Percentiles rank a stretch among this genome's conserved stretches.
Conservation (phyloP, 2,329 filamentous ascomycete genomes). For the Sclerotinia sclerotiorum region DNA sequence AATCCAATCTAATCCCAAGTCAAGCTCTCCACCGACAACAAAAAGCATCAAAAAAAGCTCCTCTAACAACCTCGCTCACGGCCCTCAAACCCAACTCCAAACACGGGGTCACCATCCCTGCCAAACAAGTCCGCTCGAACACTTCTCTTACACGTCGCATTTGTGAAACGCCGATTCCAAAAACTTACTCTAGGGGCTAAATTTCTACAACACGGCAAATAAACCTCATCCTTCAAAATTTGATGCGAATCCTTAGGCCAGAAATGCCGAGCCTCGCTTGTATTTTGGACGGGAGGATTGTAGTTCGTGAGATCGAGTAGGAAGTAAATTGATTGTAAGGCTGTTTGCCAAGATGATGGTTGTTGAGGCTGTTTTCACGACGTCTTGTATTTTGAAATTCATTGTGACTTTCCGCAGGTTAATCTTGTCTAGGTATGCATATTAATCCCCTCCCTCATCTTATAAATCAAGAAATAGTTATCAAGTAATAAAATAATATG, state of each 20-base stretch:
- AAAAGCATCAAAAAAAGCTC: neutral
- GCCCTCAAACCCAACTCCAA: neutral
- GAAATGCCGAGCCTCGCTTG: neutral
- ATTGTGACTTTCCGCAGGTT: neutral
- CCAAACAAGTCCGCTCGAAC: neutral
- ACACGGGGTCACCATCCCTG: slow-evolving; percentile 12
- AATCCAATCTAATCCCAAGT: neutral
- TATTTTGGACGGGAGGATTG: neutral
- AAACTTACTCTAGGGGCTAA: neutral
- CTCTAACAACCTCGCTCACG: neutral
- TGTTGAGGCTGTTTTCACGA: neutral
- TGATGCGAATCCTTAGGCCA: neutral
- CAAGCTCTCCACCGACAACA: neutral
- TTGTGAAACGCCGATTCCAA: slow-evolving; percentile 3
- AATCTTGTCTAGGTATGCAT: neutral
- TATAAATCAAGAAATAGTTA: neutral
- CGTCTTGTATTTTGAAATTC: neutral
- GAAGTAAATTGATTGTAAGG: slow-evolving; percentile 11
- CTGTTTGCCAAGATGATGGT: neutral
- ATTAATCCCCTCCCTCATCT: neutral
- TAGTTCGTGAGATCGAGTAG: neutral
- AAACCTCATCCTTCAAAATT: neutral
- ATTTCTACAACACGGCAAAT: neutral
- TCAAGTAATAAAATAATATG: neutral
- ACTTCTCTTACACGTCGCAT: slow-evolving; percentile 6